phyloP scores from a whole-genome alignment of 2,329 filamentous ascomycete genomes.

The Aspergillus phoenicis region DNA sequence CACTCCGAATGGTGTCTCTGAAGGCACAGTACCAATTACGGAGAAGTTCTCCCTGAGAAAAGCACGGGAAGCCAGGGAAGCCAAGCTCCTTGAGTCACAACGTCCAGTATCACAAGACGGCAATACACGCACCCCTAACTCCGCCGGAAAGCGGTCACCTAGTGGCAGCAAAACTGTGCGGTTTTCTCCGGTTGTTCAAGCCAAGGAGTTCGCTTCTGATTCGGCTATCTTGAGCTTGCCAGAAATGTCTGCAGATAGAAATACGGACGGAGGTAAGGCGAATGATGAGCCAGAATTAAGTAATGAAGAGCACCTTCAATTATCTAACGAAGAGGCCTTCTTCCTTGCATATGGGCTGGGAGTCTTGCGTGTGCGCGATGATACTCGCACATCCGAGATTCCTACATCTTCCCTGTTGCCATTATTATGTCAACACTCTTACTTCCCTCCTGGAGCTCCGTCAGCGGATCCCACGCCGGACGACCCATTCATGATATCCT shows the following conservation, averaged over 20 bases:
- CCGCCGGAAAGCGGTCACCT: constrained; percentile 16
- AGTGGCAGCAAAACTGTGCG: constrained; percentile 63
- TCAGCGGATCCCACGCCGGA: constrained; percentile 64
- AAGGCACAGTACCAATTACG: constrained; percentile 21
- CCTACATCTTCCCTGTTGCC: constrained; percentile 61
- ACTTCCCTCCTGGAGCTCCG: constrained; percentile 61
- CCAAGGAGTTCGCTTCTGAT: constrained; percentile 57
- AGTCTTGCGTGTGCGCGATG: constrained; percentile 62
- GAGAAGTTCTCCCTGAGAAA: constrained; percentile 40
- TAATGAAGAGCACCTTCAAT: constrained; percentile 83
- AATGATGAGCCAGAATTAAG: constrained; percentile 34
- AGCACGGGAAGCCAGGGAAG: constrained; percentile 38
- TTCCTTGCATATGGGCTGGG: constrained; percentile 84
- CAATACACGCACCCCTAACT: constrained; percentile 4
- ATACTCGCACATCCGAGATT: constrained; percentile 44
- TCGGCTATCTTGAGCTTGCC: constrained; percentile 21
- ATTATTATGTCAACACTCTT: constrained; percentile 69
- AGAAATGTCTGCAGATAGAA: constrained; percentile 15
- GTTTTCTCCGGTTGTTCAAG: constrained; percentile 69
- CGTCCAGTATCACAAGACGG: constrained; percentile 21
- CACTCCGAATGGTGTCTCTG: constrained; percentile 20
- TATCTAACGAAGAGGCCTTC: constrained; percentile 87
- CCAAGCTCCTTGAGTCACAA: constrained; percentile 28
- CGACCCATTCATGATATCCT: constrained; percentile 82
- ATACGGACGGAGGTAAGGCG: constrained; percentile 19